Percentiles rank a stretch among this genome's conserved stretches.
These are phyloP conservation scores for Vicia faba DNA, from an alignment of 306 rosid genomes.

Conservation along the genomic window DNA sequence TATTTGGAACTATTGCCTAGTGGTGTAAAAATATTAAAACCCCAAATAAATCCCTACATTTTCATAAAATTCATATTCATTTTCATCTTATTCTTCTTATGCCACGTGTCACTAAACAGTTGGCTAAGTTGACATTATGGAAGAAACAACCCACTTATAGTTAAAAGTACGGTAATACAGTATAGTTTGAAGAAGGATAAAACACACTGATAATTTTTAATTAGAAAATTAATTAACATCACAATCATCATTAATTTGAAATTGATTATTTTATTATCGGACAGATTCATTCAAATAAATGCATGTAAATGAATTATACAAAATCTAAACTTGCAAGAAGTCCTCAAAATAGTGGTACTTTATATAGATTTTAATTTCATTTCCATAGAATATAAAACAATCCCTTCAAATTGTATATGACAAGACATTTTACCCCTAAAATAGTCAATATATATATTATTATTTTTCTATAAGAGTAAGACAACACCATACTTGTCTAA, in stretches of 20 bases:
- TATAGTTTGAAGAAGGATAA: not conserved
- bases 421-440: not conserved
- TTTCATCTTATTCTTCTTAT: not conserved
- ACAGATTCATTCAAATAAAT: not conserved
- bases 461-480: not conserved
- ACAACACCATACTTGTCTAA: not conserved
- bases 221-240: not conserved
- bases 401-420: not conserved
- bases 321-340: not conserved
- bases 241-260: not conserved
- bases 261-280: not conserved
- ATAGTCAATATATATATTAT: too few relatives aligned
- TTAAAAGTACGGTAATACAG: too few relatives aligned
- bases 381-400: not conserved
- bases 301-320: not conserved
- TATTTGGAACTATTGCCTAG: not conserved
- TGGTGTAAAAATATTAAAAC: not conserved
- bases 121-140: not conserved
- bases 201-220: not conserved
- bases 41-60: not conserved
- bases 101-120: constrained; percentile 7
- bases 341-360: not conserved
- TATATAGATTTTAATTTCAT: not conserved
- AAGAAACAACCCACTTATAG: too few relatives aligned
- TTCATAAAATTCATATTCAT: not conserved